These are phyloP conservation scores for Schizophyllum amplum DNA, from an alignment of 1,284 basidiomycete species.

Conservation along the genomic window DNA sequence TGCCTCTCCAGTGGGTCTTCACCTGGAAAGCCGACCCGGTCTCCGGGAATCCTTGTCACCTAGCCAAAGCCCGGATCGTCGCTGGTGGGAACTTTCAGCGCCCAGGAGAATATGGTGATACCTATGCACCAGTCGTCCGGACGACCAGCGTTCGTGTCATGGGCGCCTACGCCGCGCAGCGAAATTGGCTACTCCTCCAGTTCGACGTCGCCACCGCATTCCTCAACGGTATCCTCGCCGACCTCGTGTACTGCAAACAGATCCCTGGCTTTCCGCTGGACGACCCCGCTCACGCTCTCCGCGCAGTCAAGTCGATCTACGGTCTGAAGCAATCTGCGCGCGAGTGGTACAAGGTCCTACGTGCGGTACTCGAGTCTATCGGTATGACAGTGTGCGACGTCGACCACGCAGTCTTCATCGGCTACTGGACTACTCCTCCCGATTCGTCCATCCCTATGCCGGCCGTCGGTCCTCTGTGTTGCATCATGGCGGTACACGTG, in stretches of 20 bases:
- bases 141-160: conserved; percentile 2
- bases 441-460: too few relatives aligned
- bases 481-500: background rate
- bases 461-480: too few relatives aligned
- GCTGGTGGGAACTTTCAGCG: conserved; percentile 3
- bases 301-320: conserved; percentile 2
- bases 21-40: background rate
- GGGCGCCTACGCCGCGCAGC: conserved; percentile 1
- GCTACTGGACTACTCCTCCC: background rate
- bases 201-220: conserved; percentile 6
- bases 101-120: conserved; percentile 6
- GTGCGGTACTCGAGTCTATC: background rate
- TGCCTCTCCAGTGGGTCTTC: conserved; percentile 5
- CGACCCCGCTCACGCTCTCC: background rate
- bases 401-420: conserved; percentile 7
- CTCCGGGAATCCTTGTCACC: background rate
- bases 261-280: background rate
- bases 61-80: conserved; percentile 5
- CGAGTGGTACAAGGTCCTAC: conserved; percentile 6
- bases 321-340: conserved; percentile 6
- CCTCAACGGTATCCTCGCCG: conserved; percentile 2
- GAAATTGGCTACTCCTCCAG: conserved; percentile 4
- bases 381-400: background rate
- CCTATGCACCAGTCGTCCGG: conserved; percentile 9
- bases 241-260: too few relatives aligned